Evolutionary conservation across 2,329 filamentous ascomycete genomes (phyloP), one percentile per base, ranked within the genome.

Genomic region (Colletotrichum euphorbiae): DNA sequence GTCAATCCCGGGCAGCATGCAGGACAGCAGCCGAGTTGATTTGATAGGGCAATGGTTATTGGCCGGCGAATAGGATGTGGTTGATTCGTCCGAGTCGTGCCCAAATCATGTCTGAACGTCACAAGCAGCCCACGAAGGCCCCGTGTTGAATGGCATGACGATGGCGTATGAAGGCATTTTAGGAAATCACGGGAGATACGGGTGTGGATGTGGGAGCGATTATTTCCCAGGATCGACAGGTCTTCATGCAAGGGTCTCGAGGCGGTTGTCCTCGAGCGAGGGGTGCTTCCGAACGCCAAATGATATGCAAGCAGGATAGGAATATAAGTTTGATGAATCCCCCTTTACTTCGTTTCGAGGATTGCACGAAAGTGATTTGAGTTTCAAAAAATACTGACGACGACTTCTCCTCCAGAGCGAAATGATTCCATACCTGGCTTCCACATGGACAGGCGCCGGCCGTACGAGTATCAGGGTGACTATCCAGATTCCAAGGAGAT

Each of bases 91-190:
- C 42, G n/a, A 13, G 19, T 38, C 8, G 45, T 48, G 13, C 42
- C n/a, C 42, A 21, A 17, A 17, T 8, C n/a, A 19, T 4, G 21
- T n/a, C 4, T 13, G 3, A 21, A 43, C 19, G 13, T 43, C 38
- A 45, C 11, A 7, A n/a, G n/a, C 19, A 60, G 46, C 57, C 58
- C 58, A 33, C 46, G 5, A 6, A 19, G 19, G 46, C 12, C 36
- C 58, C 58, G 52, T 61, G 58, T 7, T 11, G n/a, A 21, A 61
- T 61, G 24, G 58, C 58, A 61, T 61, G 58, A 61, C 58, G 21
- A 46, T 61, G 58, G 46, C 46, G 45, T 61, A 33, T 7, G 6
- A 1, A 9, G 3, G 9, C 3, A 2, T 0, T 40, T 33, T 21
- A n/a, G 21, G 58, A 9, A n/a, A 43, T 12, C 36, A 4, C 33